These are phyloP conservation scores for Verticillium tricorpus DNA, from an alignment of 2,329 filamentous ascomycete genomes.

Conservation along the genomic window DNA sequence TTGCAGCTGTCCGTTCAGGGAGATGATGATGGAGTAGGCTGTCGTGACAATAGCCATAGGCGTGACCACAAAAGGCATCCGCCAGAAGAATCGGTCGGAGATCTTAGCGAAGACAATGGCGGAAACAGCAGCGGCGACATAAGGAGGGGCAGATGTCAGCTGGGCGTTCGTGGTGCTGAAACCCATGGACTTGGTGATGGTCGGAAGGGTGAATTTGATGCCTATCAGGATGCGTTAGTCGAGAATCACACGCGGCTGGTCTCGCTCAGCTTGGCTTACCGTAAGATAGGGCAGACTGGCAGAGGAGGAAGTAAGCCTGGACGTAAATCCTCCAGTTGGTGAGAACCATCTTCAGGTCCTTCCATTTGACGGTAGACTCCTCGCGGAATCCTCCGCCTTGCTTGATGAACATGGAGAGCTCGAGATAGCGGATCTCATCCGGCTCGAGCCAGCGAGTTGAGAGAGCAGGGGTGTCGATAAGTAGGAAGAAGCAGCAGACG, in stretches of 20 bases:
- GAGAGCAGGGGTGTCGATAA: constrained; percentile 33
- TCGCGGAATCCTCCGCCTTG: constrained; percentile 19
- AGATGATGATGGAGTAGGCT: constrained; percentile 11
- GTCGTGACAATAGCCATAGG: constrained; percentile 11
- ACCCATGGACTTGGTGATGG: constrained; percentile 15
- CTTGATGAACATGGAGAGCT: constrained; percentile 22
- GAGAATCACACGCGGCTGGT: no score
- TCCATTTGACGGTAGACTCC: constrained; percentile 13
- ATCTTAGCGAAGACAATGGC: constrained; percentile 61
- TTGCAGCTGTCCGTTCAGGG: constrained; percentile 5
- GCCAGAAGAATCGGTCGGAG: constrained; percentile 59
- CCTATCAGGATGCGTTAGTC: not conserved
- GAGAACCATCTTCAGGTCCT: constrained; percentile 18
- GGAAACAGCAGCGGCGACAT: constrained; percentile 56
- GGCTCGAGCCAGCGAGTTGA: constrained; percentile 25
- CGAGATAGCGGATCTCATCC: constrained; percentile 27
- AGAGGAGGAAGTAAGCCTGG: constrained; percentile 21
- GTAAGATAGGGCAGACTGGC: constrained; percentile 6
- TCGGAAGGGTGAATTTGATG: constrained; percentile 22
- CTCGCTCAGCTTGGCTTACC: not conserved
- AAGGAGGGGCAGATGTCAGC: constrained; percentile 53
- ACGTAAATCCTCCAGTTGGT: constrained; percentile 23
- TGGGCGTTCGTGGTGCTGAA: constrained; percentile 25
- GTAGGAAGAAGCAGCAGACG: constrained; percentile 36
- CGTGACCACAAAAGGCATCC: constrained; percentile 40